Evolutionary conservation across 345 rosid species (phyloP), one percentile per base, ranked within the genome.

Genomic region (Pugionium cornutum): DNA sequence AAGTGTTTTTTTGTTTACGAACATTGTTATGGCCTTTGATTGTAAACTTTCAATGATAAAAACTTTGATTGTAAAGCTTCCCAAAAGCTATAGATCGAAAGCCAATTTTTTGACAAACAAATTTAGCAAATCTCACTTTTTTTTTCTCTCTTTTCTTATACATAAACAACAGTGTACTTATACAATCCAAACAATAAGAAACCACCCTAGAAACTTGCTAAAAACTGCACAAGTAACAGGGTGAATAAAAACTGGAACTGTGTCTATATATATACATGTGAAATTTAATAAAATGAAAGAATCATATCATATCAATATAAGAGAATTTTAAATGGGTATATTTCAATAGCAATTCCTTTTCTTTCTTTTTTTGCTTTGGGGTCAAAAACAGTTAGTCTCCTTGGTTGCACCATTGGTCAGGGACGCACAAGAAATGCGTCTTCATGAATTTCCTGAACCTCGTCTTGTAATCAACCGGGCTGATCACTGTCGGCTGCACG

Each of bases 401-500:
- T 55, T 68, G 42, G 66, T 41, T 52, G 78, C 97, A 94, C 99
- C 99, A 94, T 7, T 80, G 76, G 53, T 94, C 97, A 0, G 99
- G 99, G 37, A 94, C 95, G 18, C 95, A 83, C 62, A 85, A 76
- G 79, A 94, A 91, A 75, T 94, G 79, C 0, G 81, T 81, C n/a
- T 89, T 78, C 88, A 94, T 88, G 76, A 91, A 94, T 70, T 88
- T 94, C 61, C 96, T 86, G 83, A 94, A 91, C 76, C 97, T 80
- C 40, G 84, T 87, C 82, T 94, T 94, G 77, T 94, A 94, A 65
- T 94, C 99, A 44, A 49, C 84, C 0, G 99, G 97, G 62, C 96
- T 90, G 39, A 94, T 89, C 9, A 94, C 87, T 10, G 99, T 94
- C 0, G 99, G 99, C 69, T 72, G 73, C 11, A 83, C 70, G 58